Conservation (phyloP, 78 protist genomes). For the Speleostelium caveatum region DNA sequence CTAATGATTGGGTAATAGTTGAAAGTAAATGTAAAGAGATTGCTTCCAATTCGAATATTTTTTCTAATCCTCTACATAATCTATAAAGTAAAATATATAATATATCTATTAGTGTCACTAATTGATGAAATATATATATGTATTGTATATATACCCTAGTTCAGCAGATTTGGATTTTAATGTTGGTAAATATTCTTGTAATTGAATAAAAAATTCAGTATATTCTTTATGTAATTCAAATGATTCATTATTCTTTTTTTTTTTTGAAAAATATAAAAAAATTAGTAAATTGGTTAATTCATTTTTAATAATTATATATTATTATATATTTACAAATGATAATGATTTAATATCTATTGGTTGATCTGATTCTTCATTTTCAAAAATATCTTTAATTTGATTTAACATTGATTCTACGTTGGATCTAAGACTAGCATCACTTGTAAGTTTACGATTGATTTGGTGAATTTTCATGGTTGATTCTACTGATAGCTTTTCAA, state of each 20-base stretch:
- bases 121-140: too few relatives aligned
- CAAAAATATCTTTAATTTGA: conserved; percentile 51
- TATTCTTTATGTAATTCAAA: conserved; percentile 63
- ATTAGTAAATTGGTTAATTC: not conserved
- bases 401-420: conserved; percentile 1
- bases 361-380: conserved; percentile 3
- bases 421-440: not conserved
- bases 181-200: conserved; percentile 64
- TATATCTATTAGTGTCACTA: too few relatives aligned
- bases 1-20: conserved; percentile 1
- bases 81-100: too few relatives aligned
- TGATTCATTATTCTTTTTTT: not conserved
- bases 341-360: conserved; percentile 12
- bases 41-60: conserved; percentile 13
- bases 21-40: conserved; percentile 29
- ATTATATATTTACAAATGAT: conserved; percentile 6
- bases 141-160: too few relatives aligned
- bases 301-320: not conserved
- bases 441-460: conserved; percentile 36
- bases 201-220: conserved; percentile 15
- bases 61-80: conserved; percentile 62
- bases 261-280: not conserved
- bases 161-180: conserved; percentile 22
- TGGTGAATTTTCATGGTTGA: conserved; percentile 76
- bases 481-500: conserved; percentile 59